Conservation (phyloP, 345 rosid species). For the Toxicodendron radicans region DNA sequence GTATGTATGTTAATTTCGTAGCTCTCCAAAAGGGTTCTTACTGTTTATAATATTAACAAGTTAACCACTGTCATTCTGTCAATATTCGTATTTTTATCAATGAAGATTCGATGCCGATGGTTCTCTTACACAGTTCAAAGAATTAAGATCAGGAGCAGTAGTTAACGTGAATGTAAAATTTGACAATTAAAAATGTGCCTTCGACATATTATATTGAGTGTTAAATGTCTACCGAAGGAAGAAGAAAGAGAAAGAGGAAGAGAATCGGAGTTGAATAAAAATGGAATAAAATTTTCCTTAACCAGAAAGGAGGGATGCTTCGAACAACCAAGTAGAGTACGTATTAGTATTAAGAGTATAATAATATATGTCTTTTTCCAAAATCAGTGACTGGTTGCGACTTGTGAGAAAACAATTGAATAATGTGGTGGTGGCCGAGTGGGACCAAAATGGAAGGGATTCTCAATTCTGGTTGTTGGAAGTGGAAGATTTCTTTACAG, state of each 20-base stretch:
- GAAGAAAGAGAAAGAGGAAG: not conserved
- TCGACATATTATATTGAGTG: too few relatives aligned
- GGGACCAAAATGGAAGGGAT: constrained; percentile 33
- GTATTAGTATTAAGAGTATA: constrained; percentile 1
- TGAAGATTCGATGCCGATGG: too few relatives aligned
- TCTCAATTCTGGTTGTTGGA: constrained; percentile 24
- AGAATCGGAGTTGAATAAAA: not conserved
- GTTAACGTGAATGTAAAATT: not conserved
- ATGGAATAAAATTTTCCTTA: constrained; percentile 9
- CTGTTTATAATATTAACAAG: too few relatives aligned
- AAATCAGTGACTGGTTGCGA: constrained; percentile 24
- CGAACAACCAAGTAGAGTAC: too few relatives aligned
- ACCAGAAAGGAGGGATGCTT: constrained; percentile 15
- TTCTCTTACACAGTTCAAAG: too few relatives aligned
- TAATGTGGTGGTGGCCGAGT: constrained; percentile 12
- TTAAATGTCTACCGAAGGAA: not conserved
- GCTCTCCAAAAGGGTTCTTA: too few relatives aligned
- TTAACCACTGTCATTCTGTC: not conserved
- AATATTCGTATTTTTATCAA: not conserved
- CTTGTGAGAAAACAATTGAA: not conserved
- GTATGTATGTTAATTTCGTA: not conserved
- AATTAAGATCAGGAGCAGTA: too few relatives aligned
- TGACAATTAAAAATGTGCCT: too few relatives aligned
- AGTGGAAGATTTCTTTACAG: not conserved
- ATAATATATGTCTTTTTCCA: constrained; percentile 19